These are phyloP conservation scores for Fusarium sp. DNA, from an alignment of 2,329 filamentous ascomycete species.

Conservation along the genomic window DNA sequence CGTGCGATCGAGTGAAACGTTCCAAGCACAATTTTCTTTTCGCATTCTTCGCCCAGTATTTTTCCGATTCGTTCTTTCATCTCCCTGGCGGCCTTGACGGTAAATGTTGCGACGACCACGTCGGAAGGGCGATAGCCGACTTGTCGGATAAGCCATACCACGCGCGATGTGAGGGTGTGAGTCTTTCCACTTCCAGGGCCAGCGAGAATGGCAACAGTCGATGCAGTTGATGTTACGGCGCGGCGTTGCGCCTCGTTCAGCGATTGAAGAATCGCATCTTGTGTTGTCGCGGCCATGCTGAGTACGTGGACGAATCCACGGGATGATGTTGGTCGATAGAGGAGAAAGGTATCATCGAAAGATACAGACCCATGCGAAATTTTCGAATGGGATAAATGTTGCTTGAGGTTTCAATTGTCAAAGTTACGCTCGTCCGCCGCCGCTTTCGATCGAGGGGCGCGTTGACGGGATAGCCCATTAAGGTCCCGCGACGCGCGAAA, in stretches of 20 bases:
- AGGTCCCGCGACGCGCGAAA: constrained; percentile 21
- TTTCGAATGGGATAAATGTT: background rate
- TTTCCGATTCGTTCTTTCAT: constrained; percentile 90
- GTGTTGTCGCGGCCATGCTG: constrained; percentile 46
- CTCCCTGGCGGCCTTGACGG: constrained; percentile 91
- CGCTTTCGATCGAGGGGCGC: background rate
- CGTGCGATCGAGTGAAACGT: constrained; percentile 96
- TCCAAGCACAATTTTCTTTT: constrained; percentile 83
- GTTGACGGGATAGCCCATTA: background rate
- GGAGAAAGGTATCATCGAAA: constrained; percentile 26
- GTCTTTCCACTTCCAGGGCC: constrained; percentile 86
- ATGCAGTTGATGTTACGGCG: constrained; percentile 64
- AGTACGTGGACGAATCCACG: constrained; percentile 39
- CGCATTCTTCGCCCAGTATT: constrained; percentile 80
- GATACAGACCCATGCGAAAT: background rate
- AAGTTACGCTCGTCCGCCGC: background rate
- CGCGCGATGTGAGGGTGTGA: constrained; percentile 91
- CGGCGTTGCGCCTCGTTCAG: constrained; percentile 67
- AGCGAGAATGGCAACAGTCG: constrained; percentile 74
- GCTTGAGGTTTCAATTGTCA: background rate
- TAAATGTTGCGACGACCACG: constrained; percentile 96
- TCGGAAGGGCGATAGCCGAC: constrained; percentile 81
- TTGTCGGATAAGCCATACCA: constrained; percentile 85
- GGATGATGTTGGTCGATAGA: constrained; percentile 20
- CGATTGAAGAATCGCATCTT: constrained; percentile 57